Evolutionary conservation across 768 basidiomycete genomes (phyloP).

Genomic region (Mycena polygramma): DNA sequence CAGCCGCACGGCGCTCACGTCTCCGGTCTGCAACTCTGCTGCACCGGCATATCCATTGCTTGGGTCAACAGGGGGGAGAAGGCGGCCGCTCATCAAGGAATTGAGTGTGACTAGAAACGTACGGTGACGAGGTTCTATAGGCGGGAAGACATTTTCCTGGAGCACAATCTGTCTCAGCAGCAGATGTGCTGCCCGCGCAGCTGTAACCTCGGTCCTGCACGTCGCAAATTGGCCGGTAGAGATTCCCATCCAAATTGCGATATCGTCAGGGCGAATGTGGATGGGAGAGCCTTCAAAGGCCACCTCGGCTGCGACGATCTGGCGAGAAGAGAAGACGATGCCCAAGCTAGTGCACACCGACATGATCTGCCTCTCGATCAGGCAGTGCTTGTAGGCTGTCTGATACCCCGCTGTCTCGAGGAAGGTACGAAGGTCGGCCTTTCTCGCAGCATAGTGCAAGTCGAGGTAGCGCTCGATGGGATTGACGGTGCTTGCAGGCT

Average conservation of each 20-base stretch:
- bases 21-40: background rate
- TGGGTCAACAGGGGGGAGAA: slow-evolving; percentile 1
- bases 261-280: slow-evolving; percentile 1
- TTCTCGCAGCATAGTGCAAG: background rate
- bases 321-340: background rate
- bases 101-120: slow-evolving; percentile 6
- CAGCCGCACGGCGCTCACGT: slow-evolving; percentile 13
- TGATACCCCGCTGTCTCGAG: slow-evolving; percentile 3
- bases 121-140: background rate
- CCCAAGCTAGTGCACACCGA: slow-evolving; percentile 6
- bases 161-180: slow-evolving; percentile 4
- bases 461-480: background rate
- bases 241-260: slow-evolving; percentile 3
- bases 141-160: background rate
- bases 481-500: background rate
- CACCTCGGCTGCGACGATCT: background rate
- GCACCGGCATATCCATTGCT: background rate
- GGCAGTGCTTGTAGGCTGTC: slow-evolving; percentile 13
- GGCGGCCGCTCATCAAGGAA: slow-evolving; percentile 12
- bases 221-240: slow-evolving; percentile 7
- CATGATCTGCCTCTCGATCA: slow-evolving; percentile 13
- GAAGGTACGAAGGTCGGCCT: background rate
- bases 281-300: background rate
- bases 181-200: background rate
- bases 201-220: slow-evolving; percentile 1